Evolutionary conservation across 805 yeast species (phyloP), one percentile per base, ranked within the genome.

Genomic region (Lachancea sp.): DNA sequence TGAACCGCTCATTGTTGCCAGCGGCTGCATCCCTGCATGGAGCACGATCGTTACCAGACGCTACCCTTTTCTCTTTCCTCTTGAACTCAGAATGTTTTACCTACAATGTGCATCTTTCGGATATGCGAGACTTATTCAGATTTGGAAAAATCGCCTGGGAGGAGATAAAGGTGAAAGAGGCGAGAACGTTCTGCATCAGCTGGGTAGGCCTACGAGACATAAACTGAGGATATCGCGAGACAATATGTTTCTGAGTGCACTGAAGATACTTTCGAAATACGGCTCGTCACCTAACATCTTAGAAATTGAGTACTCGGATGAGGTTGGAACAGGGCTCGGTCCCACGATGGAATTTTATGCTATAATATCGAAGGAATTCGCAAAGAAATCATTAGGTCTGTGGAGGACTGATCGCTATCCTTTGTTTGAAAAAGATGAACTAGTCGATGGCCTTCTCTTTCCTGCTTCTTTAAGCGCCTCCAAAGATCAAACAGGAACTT

Each of bases 291-390:
- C 96, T 1, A 83, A 88, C 25, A 70, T 85, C 3, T 66, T 91
- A 18, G 98, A 91, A 55, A 81, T 93, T 45, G 96, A 90, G 60
- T 91, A 85, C 56, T 79, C 74, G 50, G 89, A 83, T 52, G 99
- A 91, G 61, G 96, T 75, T 6, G 99, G 98, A n/a, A 82, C 96
- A 0, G 99, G 99, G 0, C 67, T 89, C 37, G 99, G 99, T 0
- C 99, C 99, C 3, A 91, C 99, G 0, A 70, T 90, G 51, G 99
- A 91, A 63, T 91, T 93, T 58, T 91, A 88, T 58, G 80, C 97
- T 0, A 69, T 73, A 13, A 88, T 86, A 1, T 88, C 96, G 0
- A 78, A 72, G 46, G 89, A 82, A 50, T 88, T 91, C 60, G 68
- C 83, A 1, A 72, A 68, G 51, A 73, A 71, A 41, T 71, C 71